Evolutionary conservation across 139 green algal species (phyloP).

Genomic region (Zygnema circumcarinatum): DNA sequence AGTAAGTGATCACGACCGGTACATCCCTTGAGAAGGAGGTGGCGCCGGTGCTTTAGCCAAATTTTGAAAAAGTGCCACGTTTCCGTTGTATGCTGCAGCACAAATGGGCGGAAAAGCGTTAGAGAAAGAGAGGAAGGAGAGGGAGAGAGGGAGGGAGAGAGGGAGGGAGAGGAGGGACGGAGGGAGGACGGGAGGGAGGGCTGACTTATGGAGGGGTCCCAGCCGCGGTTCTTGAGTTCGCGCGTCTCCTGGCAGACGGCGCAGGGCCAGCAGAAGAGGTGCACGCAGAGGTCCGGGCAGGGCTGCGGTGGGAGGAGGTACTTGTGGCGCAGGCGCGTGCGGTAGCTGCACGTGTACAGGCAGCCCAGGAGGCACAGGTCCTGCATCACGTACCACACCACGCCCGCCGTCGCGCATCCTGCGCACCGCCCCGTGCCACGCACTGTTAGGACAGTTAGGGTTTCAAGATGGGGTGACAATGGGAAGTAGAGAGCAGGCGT

Average conservation of each 20-base stretch:
- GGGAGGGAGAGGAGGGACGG: too few species aligned
- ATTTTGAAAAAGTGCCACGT: neutral
- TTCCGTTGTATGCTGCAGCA: neutral
- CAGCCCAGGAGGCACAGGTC: neutral
- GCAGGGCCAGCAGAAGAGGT: slow-evolving; percentile 35
- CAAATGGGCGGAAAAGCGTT: too few species aligned
- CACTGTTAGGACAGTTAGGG: neutral
- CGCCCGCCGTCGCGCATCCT: neutral
- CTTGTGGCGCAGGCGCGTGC: slow-evolving; percentile 39
- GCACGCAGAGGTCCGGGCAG: slow-evolving; percentile 14
- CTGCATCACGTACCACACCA: neutral
- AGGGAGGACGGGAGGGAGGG: too few species aligned
- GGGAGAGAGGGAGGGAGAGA: too few species aligned
- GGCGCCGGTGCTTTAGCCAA: neutral
- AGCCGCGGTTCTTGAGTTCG: slow-evolving; percentile 40
- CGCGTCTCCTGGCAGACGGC: slow-evolving; percentile 44
- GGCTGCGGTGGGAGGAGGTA: slow-evolving; percentile 40
- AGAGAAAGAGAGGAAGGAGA: too few species aligned
- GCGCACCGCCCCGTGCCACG: neutral
- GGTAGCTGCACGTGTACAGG: slow-evolving; percentile 33
- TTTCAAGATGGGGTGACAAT: neutral
- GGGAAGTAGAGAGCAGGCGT: too few species aligned
- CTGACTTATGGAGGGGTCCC: slow-evolving; percentile 11
- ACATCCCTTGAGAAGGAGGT: neutral
- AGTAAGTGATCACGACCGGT: neutral